Conservation (phyloP, 371 early-diverging fungal genomes). For the Rhizopus stolonifer region DNA sequence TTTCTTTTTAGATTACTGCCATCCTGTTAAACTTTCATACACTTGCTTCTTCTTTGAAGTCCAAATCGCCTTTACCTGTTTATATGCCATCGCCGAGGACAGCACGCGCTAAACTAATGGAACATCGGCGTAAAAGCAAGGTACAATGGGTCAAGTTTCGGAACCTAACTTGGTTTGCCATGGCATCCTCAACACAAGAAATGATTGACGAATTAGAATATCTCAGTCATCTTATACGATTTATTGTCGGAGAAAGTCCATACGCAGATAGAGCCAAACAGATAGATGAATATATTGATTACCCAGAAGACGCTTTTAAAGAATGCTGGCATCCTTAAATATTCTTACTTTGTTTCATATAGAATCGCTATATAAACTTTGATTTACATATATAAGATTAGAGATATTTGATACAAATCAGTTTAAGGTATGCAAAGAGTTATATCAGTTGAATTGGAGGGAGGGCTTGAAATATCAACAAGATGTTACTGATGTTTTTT, state of each 20-base stretch:
- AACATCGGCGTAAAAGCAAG: conserved; percentile 40
- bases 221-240: conserved; percentile 34
- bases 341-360: too few relatives aligned
- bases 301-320: conserved; percentile 4
- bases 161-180: conserved; percentile 53
- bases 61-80: conserved; percentile 56
- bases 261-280: conserved; percentile 32
- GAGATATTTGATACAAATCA: too few relatives aligned
- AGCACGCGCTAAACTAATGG: conserved; percentile 50
- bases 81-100: conserved; percentile 59
- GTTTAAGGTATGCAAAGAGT: too few relatives aligned
- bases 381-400: too few relatives aligned
- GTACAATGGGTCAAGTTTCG: conserved; percentile 34
- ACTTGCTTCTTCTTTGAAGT: conserved; percentile 48
- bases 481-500: too few relatives aligned
- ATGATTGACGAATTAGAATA: conserved; percentile 61
- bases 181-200: conserved; percentile 52
- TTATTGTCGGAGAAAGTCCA: conserved; percentile 41
- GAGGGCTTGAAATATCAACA: too few relatives aligned
- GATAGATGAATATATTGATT: conserved; percentile 27
- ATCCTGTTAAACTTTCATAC: conserved; percentile 50
- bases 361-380: too few relatives aligned
- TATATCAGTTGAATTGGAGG: too few relatives aligned
- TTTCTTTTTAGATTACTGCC: conserved; percentile 35
- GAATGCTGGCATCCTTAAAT: conserved; percentile 1